Base-by-base conservation (phyloP, 768 basidiomycete genomes). In the Trametes punicea region DNA sequence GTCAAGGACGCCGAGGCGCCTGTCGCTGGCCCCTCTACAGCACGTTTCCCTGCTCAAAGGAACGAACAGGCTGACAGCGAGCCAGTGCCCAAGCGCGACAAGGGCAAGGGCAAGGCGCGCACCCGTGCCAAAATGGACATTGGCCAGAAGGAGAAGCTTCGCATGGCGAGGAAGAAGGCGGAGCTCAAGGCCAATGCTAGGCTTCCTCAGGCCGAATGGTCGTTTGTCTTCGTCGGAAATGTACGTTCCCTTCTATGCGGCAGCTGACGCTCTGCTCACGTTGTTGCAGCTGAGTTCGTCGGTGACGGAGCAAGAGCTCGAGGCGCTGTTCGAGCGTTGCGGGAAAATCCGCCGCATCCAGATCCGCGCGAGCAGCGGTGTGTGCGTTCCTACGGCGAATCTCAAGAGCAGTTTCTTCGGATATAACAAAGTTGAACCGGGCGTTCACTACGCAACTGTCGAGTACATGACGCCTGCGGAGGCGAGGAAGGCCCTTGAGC, bases 151-250 rank as follows among this genome's bases (percentile, higher is more conserved):
- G 63, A 62, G 21, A 44, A 51, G 13, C 25, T 62, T 23, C 56
- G 57, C 18, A 61, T 56, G 55, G 55, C 49, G 4, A 53, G 44
- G 40, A 65, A 64, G 51, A 53, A 57, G 33, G 54, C 50, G 36
- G 34, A 54, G 15, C 27, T 51, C n/a, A 53, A 57, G 29, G 13
- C 46, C 13, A n/a, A 23, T 15, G n/a, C n/a, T n/a, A 42, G 46
- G 33, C 18, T 10, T 8, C 33, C 52, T 5, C 20, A 31, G 26
- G 39, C 49, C 6, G 38, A 61, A 7, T 67, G 65, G 52, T 68
- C 66, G 29, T 73, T 71, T 55, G 74, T 82, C 21, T 87, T 74
- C 61, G 80, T 85, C 18, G 85, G 87, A 36, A 87, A 87, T 64
- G 87, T 87, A 62, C 58, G 83, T 72, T 13, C 10, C 11, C 5